Evolutionary conservation across 2,329 filamentous ascomycete genomes (phyloP).

Genomic region (Paramyrothecium roridum): DNA sequence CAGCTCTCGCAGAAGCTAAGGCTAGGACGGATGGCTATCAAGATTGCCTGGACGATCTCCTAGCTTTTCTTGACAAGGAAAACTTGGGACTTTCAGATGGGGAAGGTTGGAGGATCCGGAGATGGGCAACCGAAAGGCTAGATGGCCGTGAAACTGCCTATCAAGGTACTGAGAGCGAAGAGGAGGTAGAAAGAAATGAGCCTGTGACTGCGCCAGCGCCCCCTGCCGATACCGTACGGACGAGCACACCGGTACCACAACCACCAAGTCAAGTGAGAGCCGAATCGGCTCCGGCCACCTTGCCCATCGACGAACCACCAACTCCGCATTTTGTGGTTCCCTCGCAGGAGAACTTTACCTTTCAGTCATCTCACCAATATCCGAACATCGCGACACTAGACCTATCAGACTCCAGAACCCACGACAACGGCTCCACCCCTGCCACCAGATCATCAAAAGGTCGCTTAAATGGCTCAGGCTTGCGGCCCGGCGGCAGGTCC

Average conservation of each 20-base stretch:
- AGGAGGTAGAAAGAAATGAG: slow-evolving; percentile 64
- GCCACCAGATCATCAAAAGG: slow-evolving; percentile 22
- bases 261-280: slow-evolving; percentile 16
- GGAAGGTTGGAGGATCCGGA: slow-evolving; percentile 63
- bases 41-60: slow-evolving; percentile 85
- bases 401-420: slow-evolving; percentile 48
- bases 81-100: slow-evolving; percentile 75
- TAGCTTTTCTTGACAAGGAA: slow-evolving; percentile 81
- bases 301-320: slow-evolving; percentile 22
- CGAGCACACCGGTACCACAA: slow-evolving; percentile 36
- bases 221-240: slow-evolving; percentile 55
- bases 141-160: slow-evolving; percentile 57
- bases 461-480: slow-evolving; percentile 19
- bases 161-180: slow-evolving; percentile 62
- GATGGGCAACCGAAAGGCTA: slow-evolving; percentile 67
- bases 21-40: slow-evolving; percentile 83
- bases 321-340: slow-evolving; percentile 44
- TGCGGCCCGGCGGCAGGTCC: slow-evolving; percentile 20
- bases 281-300: slow-evolving; percentile 19
- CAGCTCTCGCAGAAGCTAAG: slow-evolving; percentile 71
- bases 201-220: slow-evolving; percentile 53
- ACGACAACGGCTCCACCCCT: slow-evolving; percentile 28
- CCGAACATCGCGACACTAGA: slow-evolving; percentile 60
- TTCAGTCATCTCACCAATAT: slow-evolving; percentile 62
- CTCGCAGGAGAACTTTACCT: slow-evolving; percentile 63